These are phyloP conservation scores for Pancytospora epiphaga DNA, from an alignment of 371 early-diverging fungal genomes.

Conservation along the genomic window DNA sequence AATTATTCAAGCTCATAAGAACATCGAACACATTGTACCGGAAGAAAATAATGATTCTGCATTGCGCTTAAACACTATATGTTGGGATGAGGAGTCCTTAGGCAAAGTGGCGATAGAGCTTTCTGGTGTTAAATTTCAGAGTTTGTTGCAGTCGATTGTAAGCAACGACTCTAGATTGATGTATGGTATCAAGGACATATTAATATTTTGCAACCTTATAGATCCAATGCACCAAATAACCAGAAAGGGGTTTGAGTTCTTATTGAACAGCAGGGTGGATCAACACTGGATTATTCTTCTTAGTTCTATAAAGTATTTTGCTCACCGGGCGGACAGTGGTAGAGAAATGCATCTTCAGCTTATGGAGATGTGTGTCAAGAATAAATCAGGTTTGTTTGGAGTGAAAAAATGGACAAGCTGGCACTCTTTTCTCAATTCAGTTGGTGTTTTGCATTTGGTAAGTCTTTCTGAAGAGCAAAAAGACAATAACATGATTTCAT, in stretches of 20 bases:
- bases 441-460: conserved; percentile 1
- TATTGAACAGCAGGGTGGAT: conserved; percentile 51
- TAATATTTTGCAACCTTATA: conserved; percentile 42
- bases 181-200: conserved; percentile 23
- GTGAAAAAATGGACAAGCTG: background rate
- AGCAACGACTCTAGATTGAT: conserved; percentile 2
- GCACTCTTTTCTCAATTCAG: conserved; percentile 7
- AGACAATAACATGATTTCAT: background rate
- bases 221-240: conserved; percentile 51
- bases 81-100: too few species aligned
- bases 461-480: background rate
- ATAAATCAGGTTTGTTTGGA: background rate
- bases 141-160: conserved; percentile 28
- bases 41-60: background rate
- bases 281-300: conserved; percentile 59
- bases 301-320: conserved; percentile 33
- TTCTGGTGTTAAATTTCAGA: conserved; percentile 12
- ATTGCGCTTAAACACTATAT: background rate
- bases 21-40: background rate
- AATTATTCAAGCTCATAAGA: background rate
- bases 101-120: background rate
- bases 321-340: background rate
- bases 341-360: conserved; percentile 2
- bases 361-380: conserved; percentile 22
- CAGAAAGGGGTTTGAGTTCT: conserved; percentile 61